Percentiles rank a stretch among this genome's conserved stretches.
phyloP scores from a whole-genome alignment of 192 early-diverging fungal genomes.

The Rhizophagus clarus region DNA sequence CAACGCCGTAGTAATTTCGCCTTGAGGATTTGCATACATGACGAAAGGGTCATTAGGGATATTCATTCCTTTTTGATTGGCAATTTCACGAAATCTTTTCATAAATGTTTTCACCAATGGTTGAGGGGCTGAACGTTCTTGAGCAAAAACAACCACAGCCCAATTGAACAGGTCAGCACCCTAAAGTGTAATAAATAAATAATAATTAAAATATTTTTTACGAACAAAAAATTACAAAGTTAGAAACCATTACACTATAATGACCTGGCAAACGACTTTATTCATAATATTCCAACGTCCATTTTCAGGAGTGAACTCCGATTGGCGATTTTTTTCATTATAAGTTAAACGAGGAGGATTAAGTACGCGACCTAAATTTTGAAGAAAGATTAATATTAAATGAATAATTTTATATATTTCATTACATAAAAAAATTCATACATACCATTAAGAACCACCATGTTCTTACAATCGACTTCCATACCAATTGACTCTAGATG shows the following conservation, averaged over 20 bases:
- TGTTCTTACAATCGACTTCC: not conserved
- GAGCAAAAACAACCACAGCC: constrained; percentile 78
- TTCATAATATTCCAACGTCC: constrained; percentile 66
- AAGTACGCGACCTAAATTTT: constrained; percentile 1
- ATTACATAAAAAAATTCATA: not conserved
- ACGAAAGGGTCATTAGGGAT: constrained; percentile 56
- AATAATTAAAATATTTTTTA: not conserved
- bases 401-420: not conserved
- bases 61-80: constrained; percentile 59
- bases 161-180: constrained; percentile 74
- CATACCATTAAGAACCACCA: not conserved
- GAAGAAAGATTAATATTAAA: not conserved
- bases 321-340: constrained; percentile 37
- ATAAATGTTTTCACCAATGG: constrained; percentile 67
- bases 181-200: constrained; percentile 28
- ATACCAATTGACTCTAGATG: constrained; percentile 5
- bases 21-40: constrained; percentile 55
- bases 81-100: constrained; percentile 68
- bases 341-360: not conserved
- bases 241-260: too few species aligned
- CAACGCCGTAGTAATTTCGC: constrained; percentile 67
- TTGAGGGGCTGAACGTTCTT: constrained; percentile 50
- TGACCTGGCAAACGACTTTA: not conserved
- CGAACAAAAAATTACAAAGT: not conserved
- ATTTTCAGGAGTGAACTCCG: constrained; percentile 53